Evolutionary conservation across 441 rosid species (phyloP).

Genomic region (Euphorbia corollata): DNA sequence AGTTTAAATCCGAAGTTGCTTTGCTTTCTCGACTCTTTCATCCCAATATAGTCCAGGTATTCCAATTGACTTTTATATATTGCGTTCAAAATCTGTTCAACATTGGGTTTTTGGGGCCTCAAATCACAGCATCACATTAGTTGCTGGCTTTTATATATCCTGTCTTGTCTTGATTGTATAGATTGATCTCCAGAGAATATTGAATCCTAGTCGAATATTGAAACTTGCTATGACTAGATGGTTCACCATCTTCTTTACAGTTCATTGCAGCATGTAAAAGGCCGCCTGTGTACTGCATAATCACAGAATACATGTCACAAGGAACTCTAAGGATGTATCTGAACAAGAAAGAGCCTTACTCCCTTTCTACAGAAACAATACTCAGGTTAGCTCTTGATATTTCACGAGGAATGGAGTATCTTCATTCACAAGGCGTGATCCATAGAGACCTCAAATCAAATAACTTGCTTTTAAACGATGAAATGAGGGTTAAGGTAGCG

Average conservation of each 20-base stretch:
- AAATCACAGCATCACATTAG: no score
- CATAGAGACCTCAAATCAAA: conserved; percentile 90
- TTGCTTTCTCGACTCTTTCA: conserved; percentile 86
- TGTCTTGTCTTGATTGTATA: neutral
- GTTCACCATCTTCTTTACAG: conserved; percentile 37
- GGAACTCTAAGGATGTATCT: conserved; percentile 93
- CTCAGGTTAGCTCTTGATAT: conserved; percentile 89
- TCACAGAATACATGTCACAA: conserved; percentile 98
- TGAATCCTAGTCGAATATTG: neutral
- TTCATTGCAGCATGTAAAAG: conserved; percentile 92
- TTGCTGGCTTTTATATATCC: no score
- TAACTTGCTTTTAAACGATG: conserved; percentile 82
- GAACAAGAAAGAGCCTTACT: conserved; percentile 89
- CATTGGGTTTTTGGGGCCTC: no score
- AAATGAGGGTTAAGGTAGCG: conserved; percentile 91
- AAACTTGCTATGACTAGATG: conserved; percentile 11
- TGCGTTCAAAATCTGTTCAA: no score
- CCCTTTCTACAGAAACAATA: conserved; percentile 73
- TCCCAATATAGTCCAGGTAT: conserved; percentile 85
- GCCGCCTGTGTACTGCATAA: conserved; percentile 93
- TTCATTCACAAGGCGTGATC: conserved; percentile 92
- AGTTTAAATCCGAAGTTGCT: conserved; percentile 91
- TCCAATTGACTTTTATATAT: no score
- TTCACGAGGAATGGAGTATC: conserved; percentile 98
- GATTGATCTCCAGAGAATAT: neutral